Percentiles rank a stretch among this genome's conserved stretches.
These are phyloP conservation scores for Cichorium intybus DNA, from an alignment of 140 eudicot genomes.

Conservation along the genomic window DNA sequence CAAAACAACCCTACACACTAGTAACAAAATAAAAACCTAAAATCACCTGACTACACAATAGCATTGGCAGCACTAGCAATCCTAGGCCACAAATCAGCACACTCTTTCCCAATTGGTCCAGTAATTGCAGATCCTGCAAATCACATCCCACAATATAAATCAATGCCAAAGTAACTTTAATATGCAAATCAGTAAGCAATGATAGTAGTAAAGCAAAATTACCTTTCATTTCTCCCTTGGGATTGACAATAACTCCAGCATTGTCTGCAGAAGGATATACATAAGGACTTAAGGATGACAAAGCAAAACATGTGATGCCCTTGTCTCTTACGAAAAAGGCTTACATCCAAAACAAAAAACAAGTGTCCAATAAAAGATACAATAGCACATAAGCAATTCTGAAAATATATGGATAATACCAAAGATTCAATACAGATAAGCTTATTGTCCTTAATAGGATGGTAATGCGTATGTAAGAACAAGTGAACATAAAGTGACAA, in stretches of 20 bases:
- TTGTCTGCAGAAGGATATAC: slow-evolving; percentile 45
- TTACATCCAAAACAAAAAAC: too few relatives aligned
- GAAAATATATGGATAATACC: too few relatives aligned
- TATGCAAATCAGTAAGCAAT: background rate
- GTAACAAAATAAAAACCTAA: slow-evolving; percentile 7
- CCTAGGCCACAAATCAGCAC: slow-evolving; percentile 97
- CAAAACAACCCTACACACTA: slow-evolving; percentile 13
- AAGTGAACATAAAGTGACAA: too few relatives aligned
- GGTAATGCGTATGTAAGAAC: too few relatives aligned
- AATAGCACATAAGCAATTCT: too few relatives aligned
- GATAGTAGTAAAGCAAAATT: background rate
- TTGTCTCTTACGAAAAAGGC: too few relatives aligned
- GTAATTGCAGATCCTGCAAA: slow-evolving; percentile 85
- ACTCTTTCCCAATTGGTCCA: slow-evolving; percentile 91
- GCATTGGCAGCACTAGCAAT: slow-evolving; percentile 96
- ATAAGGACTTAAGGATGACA: background rate
- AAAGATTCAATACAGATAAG: too few relatives aligned
- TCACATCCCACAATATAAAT: background rate
- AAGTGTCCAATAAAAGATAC: too few relatives aligned
- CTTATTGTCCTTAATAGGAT: too few relatives aligned
- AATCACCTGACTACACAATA: slow-evolving; percentile 45
- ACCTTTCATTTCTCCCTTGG: slow-evolving; percentile 98
- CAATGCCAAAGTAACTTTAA: background rate
- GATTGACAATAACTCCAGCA: slow-evolving; percentile 95
- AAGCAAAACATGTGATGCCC: background rate